Evolutionary conservation across 1,139 yeast genomes (phyloP).

Genomic region (Yamadazyma aaseri): DNA sequence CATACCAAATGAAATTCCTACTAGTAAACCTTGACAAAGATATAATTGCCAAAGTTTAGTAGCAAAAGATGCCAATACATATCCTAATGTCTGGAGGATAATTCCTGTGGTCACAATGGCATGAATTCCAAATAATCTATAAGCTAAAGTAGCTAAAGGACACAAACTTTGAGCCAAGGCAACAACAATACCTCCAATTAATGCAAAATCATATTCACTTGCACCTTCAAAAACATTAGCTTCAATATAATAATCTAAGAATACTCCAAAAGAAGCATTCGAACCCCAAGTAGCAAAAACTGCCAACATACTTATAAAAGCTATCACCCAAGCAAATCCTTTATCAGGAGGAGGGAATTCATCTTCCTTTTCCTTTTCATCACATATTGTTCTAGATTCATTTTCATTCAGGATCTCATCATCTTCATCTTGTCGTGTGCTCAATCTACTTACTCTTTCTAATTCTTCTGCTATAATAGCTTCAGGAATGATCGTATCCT

Average conservation of each 20-base stretch:
- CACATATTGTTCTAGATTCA: constrained; percentile 8
- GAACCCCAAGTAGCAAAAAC: constrained; percentile 72
- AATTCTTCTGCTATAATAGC: constrained; percentile 23
- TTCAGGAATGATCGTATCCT: constrained; percentile 22
- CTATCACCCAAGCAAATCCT: constrained; percentile 71
- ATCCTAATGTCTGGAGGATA: constrained; percentile 53
- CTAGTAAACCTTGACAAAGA: constrained; percentile 65
- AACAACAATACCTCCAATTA: constrained; percentile 66
- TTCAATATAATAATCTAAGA: constrained; percentile 52
- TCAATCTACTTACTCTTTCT: constrained; percentile 16
- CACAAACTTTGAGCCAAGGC: constrained; percentile 57
- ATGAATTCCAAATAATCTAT: constrained; percentile 35
- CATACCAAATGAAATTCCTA: constrained; percentile 61
- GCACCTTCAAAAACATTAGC: constrained; percentile 56
- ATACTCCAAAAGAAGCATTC: constrained; percentile 69
- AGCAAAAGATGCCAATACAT: constrained; percentile 63
- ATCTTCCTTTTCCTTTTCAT: constrained; percentile 12
- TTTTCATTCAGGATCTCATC: constrained; percentile 4
- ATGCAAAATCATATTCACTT: constrained; percentile 57
- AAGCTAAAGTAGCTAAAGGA: constrained; percentile 45
- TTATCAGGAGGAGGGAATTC: constrained; percentile 59
- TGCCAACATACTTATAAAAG: constrained; percentile 48
- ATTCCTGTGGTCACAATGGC: constrained; percentile 47
- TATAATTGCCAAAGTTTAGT: constrained; percentile 63
- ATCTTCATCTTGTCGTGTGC: constrained; percentile 8